Percentiles rank a stretch among this genome's conserved stretches.
phyloP scores from a whole-genome alignment of 345 rosid species.

The Syzygium oleosum region DNA sequence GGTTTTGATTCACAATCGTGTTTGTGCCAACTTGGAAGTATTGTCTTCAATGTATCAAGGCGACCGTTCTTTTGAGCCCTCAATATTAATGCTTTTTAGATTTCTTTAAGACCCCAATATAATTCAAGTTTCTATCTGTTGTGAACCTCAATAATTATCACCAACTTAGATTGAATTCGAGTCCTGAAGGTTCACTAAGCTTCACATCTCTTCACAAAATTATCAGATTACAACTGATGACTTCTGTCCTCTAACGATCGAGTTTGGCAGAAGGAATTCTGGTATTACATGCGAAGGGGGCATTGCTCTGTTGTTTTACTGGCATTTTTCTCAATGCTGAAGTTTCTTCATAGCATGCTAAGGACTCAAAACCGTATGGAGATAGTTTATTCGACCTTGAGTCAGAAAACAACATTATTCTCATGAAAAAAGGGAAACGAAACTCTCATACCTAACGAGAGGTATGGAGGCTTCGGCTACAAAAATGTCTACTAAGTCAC shows the following conservation, averaged over 20 bases:
- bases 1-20: neutral
- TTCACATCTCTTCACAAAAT: neutral
- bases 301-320: neutral
- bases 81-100: neutral
- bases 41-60: neutral
- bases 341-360: accelerated
- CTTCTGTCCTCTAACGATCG: neutral
- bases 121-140: neutral
- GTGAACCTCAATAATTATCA: neutral
- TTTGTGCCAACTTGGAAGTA: neutral
- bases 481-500: neutral
- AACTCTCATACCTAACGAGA: neutral
- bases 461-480: neutral
- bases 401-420: neutral
- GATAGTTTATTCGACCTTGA: neutral
- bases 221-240: neutral
- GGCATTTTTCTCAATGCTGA: neutral
- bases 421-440: neutral
- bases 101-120: neutral
- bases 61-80: neutral
- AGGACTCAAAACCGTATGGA: neutral
- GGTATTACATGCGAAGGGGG: neutral
- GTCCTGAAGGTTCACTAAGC: neutral
- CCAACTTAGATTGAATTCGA: neutral
- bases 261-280: neutral